Evolutionary conservation across 345 rosid genomes (phyloP), one percentile per base, ranked within the genome.

Genomic region (Euphorbia tirucalli): DNA sequence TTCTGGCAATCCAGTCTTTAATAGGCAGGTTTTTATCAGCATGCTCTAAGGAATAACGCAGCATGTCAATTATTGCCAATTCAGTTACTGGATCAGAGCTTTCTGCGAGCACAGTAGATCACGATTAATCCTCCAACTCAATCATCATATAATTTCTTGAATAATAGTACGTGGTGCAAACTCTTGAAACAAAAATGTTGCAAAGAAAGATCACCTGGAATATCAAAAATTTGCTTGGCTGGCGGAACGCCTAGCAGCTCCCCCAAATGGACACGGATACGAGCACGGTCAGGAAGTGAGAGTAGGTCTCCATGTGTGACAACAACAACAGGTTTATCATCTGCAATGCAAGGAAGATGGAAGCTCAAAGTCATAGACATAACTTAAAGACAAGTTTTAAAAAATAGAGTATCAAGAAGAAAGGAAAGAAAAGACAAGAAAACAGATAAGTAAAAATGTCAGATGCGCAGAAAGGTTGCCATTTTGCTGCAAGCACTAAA

Each of bases 291-390:
- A 63, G 77, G 48, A 9, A 71, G 57, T 21, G 86, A 85, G 74
- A 93, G 92, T 22, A 89, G 65, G 84, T 93, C 93, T 7, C 98
- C 95, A 52, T 88, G 97, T n/a, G 95, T 90, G 57, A 90, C 76
- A 70, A 86, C 90, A n/a, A 93, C 83, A 68, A 72, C 93, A 76
- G 98, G 93, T 80, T 88, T 90, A 77, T 88, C 88, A 89, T 93
- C 98, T 92, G 77, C 71, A 73, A 4, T 11, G 49, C 0, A 66
- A 39, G 14, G 55, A 58, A 61, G 27, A 15, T 58, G 70, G 39
- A 60, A 39, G 31, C 50, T 71, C 16, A 59, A 6, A 69, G 72
- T 54, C 25, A 55, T 65, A 39, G 48, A 8, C 22, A 60, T 24
- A 41, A 6, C 63, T 11, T 59, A 11, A 9, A 15, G 63, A 15